phyloP scores from a whole-genome alignment of 2,329 filamentous ascomycete genomes.

The Colletotrichum sublineola region DNA sequence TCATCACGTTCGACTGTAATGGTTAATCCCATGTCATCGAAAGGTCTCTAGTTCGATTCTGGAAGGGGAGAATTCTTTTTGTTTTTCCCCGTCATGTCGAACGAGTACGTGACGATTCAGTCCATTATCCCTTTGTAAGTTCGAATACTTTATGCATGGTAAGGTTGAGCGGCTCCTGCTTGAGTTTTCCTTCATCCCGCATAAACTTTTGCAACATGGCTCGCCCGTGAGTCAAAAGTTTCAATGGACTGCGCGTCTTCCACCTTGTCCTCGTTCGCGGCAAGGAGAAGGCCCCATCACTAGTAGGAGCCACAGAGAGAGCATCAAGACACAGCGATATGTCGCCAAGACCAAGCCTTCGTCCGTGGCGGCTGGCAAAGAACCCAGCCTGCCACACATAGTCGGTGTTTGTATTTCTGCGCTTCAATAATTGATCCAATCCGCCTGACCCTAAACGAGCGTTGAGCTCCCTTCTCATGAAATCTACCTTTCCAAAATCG shows the following conservation, averaged over 20 bases:
- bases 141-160: not conserved
- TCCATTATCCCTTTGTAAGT: not conserved
- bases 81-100: constrained; percentile 43
- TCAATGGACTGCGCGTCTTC: not conserved
- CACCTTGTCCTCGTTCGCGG: not conserved
- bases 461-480: constrained; percentile 42
- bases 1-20: constrained; percentile 44
- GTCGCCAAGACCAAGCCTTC: constrained; percentile 7
- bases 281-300: constrained; percentile 27
- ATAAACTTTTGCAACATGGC: too few species aligned
- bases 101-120: not conserved
- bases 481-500: constrained; percentile 36
- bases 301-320: not conserved
- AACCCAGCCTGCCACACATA: constrained; percentile 8
- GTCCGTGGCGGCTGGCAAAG: constrained; percentile 1
- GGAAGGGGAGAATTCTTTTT: constrained; percentile 34
- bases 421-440: not conserved
- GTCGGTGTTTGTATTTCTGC: constrained; percentile 20
- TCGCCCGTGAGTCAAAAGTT: not conserved
- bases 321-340: constrained; percentile 9
- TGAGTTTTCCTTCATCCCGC: not conserved
- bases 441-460: constrained; percentile 35
- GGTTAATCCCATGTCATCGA: constrained; percentile 31
- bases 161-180: not conserved
- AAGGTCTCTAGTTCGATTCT: constrained; percentile 44